phyloP scores from a whole-genome alignment of 108 stramenopile genomes.

The Cyclotella sp. region DNA sequence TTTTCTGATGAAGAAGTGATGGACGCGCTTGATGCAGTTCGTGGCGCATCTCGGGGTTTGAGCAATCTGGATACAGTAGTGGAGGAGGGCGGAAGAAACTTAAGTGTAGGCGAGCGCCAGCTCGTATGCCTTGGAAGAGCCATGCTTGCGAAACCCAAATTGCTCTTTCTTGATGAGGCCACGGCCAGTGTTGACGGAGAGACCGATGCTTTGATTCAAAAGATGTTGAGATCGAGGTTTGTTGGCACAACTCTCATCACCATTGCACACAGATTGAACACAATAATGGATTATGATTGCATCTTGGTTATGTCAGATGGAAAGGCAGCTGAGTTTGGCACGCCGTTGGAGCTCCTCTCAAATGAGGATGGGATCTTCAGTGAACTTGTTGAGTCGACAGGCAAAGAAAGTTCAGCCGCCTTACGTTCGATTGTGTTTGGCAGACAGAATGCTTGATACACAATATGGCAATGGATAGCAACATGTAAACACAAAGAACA shows the following conservation, averaged over 20 bases:
- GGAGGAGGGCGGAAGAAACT: slow-evolving; percentile 92
- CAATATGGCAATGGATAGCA: no score
- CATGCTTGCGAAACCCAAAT: slow-evolving; percentile 72
- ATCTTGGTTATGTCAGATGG: slow-evolving; percentile 92
- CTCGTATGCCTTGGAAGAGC: slow-evolving; percentile 91
- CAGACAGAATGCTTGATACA: neutral
- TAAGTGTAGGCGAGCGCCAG: slow-evolving; percentile 91
- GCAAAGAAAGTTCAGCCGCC: slow-evolving; percentile 66
- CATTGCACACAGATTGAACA: slow-evolving; percentile 92
- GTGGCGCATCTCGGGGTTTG: slow-evolving; percentile 26
- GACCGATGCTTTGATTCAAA: slow-evolving; percentile 89
- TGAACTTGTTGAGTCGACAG: slow-evolving; percentile 78
- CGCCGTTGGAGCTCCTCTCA: slow-evolving; percentile 82
- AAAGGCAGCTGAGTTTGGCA: slow-evolving; percentile 79
- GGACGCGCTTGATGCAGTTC: slow-evolving; percentile 74
- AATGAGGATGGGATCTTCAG: slow-evolving; percentile 64
- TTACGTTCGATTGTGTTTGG: slow-evolving; percentile 59
- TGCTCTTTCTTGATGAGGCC: slow-evolving; percentile 84
- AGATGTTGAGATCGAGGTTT: slow-evolving; percentile 85
- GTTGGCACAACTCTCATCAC: slow-evolving; percentile 85
- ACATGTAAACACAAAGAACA: no score
- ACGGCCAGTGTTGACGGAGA: slow-evolving; percentile 65
- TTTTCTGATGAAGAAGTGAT: slow-evolving; percentile 72
- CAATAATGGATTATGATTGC: slow-evolving; percentile 95
- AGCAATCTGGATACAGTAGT: slow-evolving; percentile 47